These are phyloP conservation scores for Hordeum vulgare DNA, from an alignment of 176 grass and related monocot genomes.

Conservation along the genomic window MorexV3_pseudomolecules_assembly NC_058518.1:496122961-496123460, in stretches of 20 bases:
- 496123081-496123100: constrained; percentile 62
- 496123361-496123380: constrained; percentile 68
- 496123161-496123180: constrained; percentile 67
- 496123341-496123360: constrained; percentile 59
- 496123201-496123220: constrained; percentile 44
- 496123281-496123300: constrained; percentile 62
- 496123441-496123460: constrained; percentile 83
- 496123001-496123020: constrained; percentile 54
- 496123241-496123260: constrained; percentile 60
- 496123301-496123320: constrained; percentile 61
- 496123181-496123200: constrained; percentile 46
- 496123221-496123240: constrained; percentile 82
- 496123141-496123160: constrained; percentile 62
- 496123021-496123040: constrained; percentile 62
- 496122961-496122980: constrained; percentile 38
- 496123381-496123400: constrained; percentile 79
- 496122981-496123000: constrained; percentile 82
- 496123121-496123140: constrained; percentile 79
- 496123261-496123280: constrained; percentile 82
- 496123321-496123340: constrained; percentile 40
- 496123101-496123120: constrained; percentile 67
- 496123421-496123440: constrained; percentile 53
- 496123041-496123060: constrained; percentile 54
- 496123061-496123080: constrained; percentile 52
- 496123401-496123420: constrained; percentile 92